Evolutionary conservation across 768 basidiomycete species (phyloP), one percentile per base, ranked within the genome.

Genomic region (Naganishia vishniacii): DNA sequence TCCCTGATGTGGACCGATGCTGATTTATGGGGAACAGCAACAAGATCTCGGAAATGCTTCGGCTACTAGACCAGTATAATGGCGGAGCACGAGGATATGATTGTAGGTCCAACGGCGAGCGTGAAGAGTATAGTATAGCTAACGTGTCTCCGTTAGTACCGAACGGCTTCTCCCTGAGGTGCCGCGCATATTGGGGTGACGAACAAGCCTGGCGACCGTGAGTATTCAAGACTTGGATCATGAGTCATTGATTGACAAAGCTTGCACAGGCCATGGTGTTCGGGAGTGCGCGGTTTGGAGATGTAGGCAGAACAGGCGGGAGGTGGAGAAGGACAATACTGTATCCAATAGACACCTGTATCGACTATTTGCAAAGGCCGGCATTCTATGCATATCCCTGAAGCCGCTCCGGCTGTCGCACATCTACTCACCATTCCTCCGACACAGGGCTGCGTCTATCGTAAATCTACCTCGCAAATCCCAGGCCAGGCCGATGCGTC

Each of bases 161-260:
- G 12, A 64, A 69, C 60, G 67, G 71, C 25, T 72, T 72, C 51
- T 72, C 71, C 2, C 60, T 69, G 59, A 45, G 66, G 60, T 74
- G 73, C 62, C 46, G 73, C 65, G 68, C 73, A 11, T 74, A 74
- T 49, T 74, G 73, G 73, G 68, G 65, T 23, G 65, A 68, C 8
- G 68, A 68, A 18, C 65, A 64, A 16, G 59, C 70, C 6, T 71
- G 67, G 41, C 61, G 65, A 67, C 69, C 70, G 73, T 74, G 56
- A 72, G 73, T 69, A 15, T 25, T 34, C 1, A 31, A 26, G 53
- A 15, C 40, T 1, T 2, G 16, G 23, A 1, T 18, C 20, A 28
- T 11, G 5, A 41, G 5, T 29, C 6, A 23, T 34, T n/a, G 28
- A 16, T 53, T 56, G 13, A 58, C 31, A 11, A 9, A 4, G 1